phyloP scores from a whole-genome alignment of 768 basidiomycete genomes.

The Ramaria sp. region DNA sequence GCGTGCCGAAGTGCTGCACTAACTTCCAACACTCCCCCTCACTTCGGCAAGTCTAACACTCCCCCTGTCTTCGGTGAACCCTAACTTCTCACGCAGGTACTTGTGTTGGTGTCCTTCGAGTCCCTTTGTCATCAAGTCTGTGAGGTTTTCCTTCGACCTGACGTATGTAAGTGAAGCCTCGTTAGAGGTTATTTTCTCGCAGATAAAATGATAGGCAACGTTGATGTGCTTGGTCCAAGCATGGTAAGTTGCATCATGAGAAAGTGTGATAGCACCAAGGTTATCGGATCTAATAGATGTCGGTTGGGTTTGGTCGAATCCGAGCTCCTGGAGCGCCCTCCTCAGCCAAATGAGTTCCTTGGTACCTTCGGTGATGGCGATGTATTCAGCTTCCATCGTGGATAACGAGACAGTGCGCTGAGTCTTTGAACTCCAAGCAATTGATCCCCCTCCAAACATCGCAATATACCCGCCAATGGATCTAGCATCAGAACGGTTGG shows the following conservation, averaged over 20 bases:
- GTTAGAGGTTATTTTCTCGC: conserved; percentile 21
- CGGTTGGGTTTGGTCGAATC: conserved; percentile 1
- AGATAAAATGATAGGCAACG: conserved; percentile 29
- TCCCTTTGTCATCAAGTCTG: conserved; percentile 32
- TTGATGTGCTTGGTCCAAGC: conserved; percentile 33
- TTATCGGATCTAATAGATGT: conserved; percentile 17
- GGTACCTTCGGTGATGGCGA: conserved; percentile 13
- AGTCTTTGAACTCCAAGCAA: conserved; percentile 9
- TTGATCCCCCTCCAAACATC: conserved; percentile 7
- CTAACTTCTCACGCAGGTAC: neutral
- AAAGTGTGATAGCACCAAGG: conserved; percentile 15
- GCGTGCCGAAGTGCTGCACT: no score
- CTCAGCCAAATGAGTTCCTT: conserved; percentile 10
- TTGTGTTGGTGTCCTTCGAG: neutral
- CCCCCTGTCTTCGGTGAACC: neutral
- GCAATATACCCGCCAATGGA: conserved; percentile 16
- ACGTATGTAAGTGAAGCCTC: conserved; percentile 22
- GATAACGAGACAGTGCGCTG: conserved; percentile 8
- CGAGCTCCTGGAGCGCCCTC: conserved; percentile 12
- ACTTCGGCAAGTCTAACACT: conserved; percentile 6
- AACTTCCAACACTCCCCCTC: no score
- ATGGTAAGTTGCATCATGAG: conserved; percentile 26
- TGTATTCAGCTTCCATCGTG: conserved; percentile 18
- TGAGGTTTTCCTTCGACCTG: conserved; percentile 23
- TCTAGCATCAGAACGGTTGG: conserved; percentile 11